Evolutionary conservation across 2,329 filamentous ascomycete genomes (phyloP), one percentile per base, ranked within the genome.

Genomic region (Arthrobotrys musiformis): DNA sequence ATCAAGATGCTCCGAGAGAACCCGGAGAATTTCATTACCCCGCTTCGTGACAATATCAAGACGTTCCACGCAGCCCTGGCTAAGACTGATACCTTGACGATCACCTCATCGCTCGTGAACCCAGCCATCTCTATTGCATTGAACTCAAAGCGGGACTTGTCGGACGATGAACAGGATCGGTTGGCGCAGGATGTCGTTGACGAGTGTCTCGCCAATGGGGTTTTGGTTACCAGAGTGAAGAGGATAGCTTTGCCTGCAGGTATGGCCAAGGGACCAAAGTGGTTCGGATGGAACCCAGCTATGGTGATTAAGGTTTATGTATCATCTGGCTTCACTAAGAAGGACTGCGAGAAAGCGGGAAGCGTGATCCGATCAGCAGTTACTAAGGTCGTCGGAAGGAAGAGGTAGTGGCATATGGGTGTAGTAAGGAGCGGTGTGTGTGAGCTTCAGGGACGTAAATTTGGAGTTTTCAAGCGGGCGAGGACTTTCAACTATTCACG

Each of bases 331-430:
- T 85, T 99, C 78, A 92, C 92, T 24, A 96, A 92, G 86, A 97
- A 97, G 85, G 95, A 99, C 83, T 92, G 94, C 67, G 96, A 99
- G 85, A 97, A 96, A 86, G 93, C 95, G 0, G 95, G 94, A 13
- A 90, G 91, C 6, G 90, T 89, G 8, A 94, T 99, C 80, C 88
- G 94, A 76, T 94, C 97, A 84, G 94, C 95, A 13, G 92, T 98
- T 80, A 97, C 94, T 62, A 97, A 97, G 85, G 90, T 98, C 78
- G 90, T 99, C 87, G 88, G 86, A 1, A 42, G 80, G 85, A 85
- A 42, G 46, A 69, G 42, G 37, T 69, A 66, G 46, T 22, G 17
- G 35, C 15, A 33, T 50, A 13, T 13, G 11, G 22, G 44, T 22
- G n/a, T 22, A 15, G 9, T 2, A 15, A 19, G 42, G 42, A 7